Evolutionary conservation across 805 yeast species (phyloP).

Genomic region (Phaffomyces opuntiae): DNA sequence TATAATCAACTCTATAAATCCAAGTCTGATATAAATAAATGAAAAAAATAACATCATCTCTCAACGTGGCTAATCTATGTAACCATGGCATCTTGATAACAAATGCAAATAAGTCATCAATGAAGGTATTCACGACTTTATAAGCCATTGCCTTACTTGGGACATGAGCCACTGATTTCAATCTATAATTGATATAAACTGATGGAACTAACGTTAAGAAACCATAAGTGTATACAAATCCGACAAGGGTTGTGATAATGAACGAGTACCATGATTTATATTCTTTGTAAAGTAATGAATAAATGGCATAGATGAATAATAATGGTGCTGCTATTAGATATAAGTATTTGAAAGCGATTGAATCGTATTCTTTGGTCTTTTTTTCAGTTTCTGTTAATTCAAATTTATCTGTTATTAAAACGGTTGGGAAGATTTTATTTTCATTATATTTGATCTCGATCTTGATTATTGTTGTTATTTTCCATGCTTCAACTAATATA

Average conservation of each 20-base stretch:
- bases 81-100: constrained; percentile 37
- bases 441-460: constrained; percentile 17
- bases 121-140: constrained; percentile 34
- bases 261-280: constrained; percentile 38
- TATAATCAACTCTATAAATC: constrained; percentile 33
- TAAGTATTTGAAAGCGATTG: constrained; percentile 32
- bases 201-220: constrained; percentile 33
- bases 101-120: constrained; percentile 34
- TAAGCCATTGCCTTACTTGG: constrained; percentile 35
- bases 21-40: constrained; percentile 34
- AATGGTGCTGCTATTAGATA: constrained; percentile 31
- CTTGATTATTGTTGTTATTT: constrained; percentile 31
- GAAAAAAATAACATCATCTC: constrained; percentile 35
- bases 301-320: constrained; percentile 28
- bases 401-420: constrained; percentile 27
- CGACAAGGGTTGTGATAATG: constrained; percentile 31
- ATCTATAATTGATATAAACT: constrained; percentile 34
- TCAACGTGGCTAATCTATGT: constrained; percentile 33
- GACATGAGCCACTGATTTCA: constrained; percentile 37
- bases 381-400: constrained; percentile 30
- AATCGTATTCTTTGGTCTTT: constrained; percentile 34
- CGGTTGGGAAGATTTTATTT: constrained; percentile 17
- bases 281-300: constrained; percentile 30
- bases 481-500: constrained; percentile 36
- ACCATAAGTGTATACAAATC: constrained; percentile 35